A percentile compares a stretch with the other conserved stretches of the same genome.
These are phyloP conservation scores for Pythium volutum DNA, from an alignment of 352 stramenopile genomes.

Conservation along the genomic window DNA sequence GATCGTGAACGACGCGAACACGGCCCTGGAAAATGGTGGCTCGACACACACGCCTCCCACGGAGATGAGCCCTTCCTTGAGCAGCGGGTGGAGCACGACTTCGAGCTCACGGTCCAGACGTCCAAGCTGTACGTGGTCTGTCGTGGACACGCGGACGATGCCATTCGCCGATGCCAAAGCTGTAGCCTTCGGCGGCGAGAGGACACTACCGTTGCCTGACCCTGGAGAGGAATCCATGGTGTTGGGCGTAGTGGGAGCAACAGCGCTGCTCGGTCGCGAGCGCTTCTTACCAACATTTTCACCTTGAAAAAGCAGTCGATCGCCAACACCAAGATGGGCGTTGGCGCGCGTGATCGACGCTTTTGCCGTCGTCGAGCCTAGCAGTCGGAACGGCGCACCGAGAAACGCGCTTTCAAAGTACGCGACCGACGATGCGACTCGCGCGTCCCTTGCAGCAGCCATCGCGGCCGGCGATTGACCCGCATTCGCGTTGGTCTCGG, in stretches of 20 bases:
- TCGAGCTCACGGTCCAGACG: slow-evolving; percentile 62
- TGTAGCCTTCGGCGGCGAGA: slow-evolving; percentile 16
- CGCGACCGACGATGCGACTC: slow-evolving; percentile 13
- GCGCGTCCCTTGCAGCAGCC: slow-evolving; percentile 24
- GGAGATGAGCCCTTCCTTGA: slow-evolving; percentile 53
- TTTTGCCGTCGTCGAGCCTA: slow-evolving; percentile 45
- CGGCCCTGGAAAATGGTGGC: slow-evolving; percentile 38
- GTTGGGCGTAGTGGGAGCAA: not conserved
- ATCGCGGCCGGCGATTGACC: not conserved
- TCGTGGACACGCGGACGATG: slow-evolving; percentile 55
- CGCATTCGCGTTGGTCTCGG: not conserved
- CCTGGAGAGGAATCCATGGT: not conserved
- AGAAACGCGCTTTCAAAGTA: slow-evolving; percentile 37
- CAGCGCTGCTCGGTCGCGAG: slow-evolving; percentile 26
- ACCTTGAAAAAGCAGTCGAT: slow-evolving; percentile 54
- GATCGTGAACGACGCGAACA: slow-evolving; percentile 72
- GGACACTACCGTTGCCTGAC: not conserved
- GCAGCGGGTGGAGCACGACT: slow-evolving; percentile 52
- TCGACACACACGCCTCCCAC: slow-evolving; percentile 48
- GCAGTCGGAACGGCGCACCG: slow-evolving; percentile 33
- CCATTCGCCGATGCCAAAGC: slow-evolving; percentile 20
- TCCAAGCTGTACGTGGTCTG: slow-evolving; percentile 49
- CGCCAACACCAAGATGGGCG: slow-evolving; percentile 34
- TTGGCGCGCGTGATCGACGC: slow-evolving; percentile 49
- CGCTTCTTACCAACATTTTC: slow-evolving; percentile 76